A percentile compares a stretch with the other conserved stretches of the same genome.
phyloP scores from a whole-genome alignment of 371 early-diverging fungal genomes.

The Gilbertella persicaria region DNA sequence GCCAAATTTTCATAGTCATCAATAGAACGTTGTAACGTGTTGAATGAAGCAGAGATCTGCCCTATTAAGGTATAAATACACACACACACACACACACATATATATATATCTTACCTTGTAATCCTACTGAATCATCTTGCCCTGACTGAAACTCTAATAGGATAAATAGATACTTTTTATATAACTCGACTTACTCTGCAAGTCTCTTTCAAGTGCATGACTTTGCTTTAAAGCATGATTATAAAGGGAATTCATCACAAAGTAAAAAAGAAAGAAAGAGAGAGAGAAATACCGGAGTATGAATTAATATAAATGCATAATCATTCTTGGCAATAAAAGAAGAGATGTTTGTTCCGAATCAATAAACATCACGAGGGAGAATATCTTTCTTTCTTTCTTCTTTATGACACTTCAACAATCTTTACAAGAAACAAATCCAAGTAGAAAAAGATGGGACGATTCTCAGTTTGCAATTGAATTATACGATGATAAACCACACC shows the following conservation, averaged over 20 bases:
- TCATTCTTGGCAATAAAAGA: background rate
- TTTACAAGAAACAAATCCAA: background rate
- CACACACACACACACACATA: background rate
- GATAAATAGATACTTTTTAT: background rate
- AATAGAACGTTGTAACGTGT: conserved; percentile 66
- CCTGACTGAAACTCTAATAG: conserved; percentile 54
- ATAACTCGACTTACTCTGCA: conserved; percentile 37
- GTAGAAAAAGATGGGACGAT: conserved; percentile 29
- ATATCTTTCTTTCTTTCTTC: background rate
- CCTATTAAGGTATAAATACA: no score
- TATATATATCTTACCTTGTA: conserved; percentile 51
- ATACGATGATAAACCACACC: conserved; percentile 19
- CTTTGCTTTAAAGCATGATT: conserved; percentile 66
- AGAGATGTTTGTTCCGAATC: background rate
- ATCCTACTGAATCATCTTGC: conserved; percentile 59
- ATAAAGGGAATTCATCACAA: conserved; percentile 60
- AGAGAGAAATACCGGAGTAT: background rate
- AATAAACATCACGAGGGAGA: background rate
- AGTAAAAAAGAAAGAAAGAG: background rate
- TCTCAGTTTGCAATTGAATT: conserved; percentile 31
- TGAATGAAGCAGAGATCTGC: conserved; percentile 69
- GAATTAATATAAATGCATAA: background rate
- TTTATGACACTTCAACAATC: background rate
- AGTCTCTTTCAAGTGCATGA: conserved; percentile 56
- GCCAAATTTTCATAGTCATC: conserved; percentile 75